Conservation (phyloP, 306 rosid genomes). For the Castanea sativa region DNA sequence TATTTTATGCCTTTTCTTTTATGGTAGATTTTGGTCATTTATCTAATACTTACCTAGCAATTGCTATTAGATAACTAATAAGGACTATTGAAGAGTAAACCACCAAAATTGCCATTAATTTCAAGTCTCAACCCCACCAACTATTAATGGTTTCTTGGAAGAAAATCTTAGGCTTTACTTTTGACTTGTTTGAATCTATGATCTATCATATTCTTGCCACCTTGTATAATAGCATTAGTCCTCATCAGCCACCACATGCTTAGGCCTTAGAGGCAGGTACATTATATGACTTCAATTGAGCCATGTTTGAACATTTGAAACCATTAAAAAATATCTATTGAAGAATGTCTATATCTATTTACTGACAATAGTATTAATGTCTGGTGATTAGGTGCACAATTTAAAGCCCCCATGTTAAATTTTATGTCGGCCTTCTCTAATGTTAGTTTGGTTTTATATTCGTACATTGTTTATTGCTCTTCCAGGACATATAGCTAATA, state of each 20-base stretch:
- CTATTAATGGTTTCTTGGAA: not conserved
- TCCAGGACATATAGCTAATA: not conserved
- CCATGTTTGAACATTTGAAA: not conserved
- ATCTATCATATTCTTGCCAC: too few species aligned
- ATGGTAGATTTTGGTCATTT: not conserved
- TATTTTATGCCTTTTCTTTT: too few species aligned
- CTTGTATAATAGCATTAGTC: too few species aligned
- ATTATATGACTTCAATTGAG: not conserved
- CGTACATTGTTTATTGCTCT: not conserved
- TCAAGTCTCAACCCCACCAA: not conserved
- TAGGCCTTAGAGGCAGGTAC: too few species aligned
- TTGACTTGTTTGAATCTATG: not conserved
- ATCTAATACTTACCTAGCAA: not conserved
- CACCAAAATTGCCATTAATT: not conserved
- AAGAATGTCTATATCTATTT: not conserved
- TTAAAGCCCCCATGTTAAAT: slow-evolving; percentile 1
- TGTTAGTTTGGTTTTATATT: not conserved
- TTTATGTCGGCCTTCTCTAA: not conserved
- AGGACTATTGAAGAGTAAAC: not conserved
- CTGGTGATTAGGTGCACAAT: slow-evolving; percentile 1
- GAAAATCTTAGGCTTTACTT: not conserved
- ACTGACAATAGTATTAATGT: not conserved
- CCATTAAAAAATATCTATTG: not conserved
- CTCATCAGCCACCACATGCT: too few species aligned
- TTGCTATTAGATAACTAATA: not conserved